Evolutionary conservation across 2,329 filamentous ascomycete genomes (phyloP).

Genomic region (Cordyceps fumosorosea): DNA sequence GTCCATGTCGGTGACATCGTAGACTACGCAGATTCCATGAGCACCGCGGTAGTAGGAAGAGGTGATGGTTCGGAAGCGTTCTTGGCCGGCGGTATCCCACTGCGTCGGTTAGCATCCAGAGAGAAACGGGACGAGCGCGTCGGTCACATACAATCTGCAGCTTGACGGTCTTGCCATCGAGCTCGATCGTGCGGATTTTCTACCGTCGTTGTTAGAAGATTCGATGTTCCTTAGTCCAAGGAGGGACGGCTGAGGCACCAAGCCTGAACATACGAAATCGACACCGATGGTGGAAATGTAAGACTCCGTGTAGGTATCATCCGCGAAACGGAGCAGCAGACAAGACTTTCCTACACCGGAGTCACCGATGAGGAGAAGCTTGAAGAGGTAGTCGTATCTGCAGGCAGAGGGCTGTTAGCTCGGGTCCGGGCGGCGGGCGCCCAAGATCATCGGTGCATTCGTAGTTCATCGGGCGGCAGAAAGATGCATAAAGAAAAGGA

Average conservation of each 20-base stretch:
- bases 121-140: neutral
- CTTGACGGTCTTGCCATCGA: conserved; percentile 99
- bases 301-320: conserved; percentile 98
- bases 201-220: conserved; percentile 28
- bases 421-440: conserved; percentile 6
- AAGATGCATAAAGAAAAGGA: neutral
- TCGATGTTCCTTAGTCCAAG: neutral
- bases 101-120: conserved; percentile 30
- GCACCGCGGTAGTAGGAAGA: conserved; percentile 99
- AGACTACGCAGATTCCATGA: conserved; percentile 98
- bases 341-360: conserved; percentile 99
- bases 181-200: conserved; percentile 99
- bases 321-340: conserved; percentile 92
- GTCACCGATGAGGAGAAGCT: conserved; percentile 99
- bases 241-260: neutral
- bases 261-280: conserved; percentile 71
- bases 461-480: neutral
- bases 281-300: conserved; percentile 99
- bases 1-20: conserved; percentile 99
- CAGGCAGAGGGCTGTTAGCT: conserved; percentile 18
- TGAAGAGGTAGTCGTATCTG: conserved; percentile 99
- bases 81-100: conserved; percentile 99
- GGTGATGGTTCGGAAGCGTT: conserved; percentile 99
- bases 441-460: neutral
- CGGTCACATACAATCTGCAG: conserved; percentile 79